A percentile compares a stretch with the other conserved stretches of the same genome.
phyloP scores from a whole-genome alignment of 2,329 filamentous ascomycete genomes.

The Blastomyces gilchristii region DNA sequence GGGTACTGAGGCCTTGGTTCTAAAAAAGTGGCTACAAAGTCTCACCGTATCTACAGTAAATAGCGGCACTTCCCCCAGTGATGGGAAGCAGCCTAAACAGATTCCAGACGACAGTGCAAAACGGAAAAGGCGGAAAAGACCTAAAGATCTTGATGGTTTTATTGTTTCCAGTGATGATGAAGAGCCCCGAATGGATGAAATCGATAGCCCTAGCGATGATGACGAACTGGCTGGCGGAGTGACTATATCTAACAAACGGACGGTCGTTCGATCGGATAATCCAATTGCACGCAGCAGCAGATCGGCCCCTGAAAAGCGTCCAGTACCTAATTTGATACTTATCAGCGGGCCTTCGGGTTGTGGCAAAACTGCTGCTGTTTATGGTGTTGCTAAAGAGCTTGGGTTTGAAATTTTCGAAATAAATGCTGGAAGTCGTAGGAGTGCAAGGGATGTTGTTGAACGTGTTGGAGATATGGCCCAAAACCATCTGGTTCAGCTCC shows the following conservation, averaged over 20 bases:
- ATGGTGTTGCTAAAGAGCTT: slow-evolving; percentile 83
- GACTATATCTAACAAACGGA: slow-evolving; percentile 29
- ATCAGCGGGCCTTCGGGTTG: slow-evolving; percentile 82
- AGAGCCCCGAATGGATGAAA: slow-evolving; percentile 55
- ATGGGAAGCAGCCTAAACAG: slow-evolving; percentile 20
- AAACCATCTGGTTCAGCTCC: slow-evolving; percentile 72
- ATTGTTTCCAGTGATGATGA: slow-evolving; percentile 72
- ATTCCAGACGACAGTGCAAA: slow-evolving; percentile 21
- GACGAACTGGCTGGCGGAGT: slow-evolving; percentile 34
- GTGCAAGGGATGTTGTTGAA: slow-evolving; percentile 81
- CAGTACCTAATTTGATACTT: slow-evolving; percentile 62
- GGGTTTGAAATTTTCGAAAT: slow-evolving; percentile 94
- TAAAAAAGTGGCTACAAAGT: slow-evolving; percentile 71
- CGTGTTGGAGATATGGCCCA: slow-evolving; percentile 93
- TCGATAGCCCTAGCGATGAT: slow-evolving; percentile 49
- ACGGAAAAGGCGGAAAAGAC: slow-evolving; percentile 53
- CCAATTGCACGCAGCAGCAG: slow-evolving; percentile 24
- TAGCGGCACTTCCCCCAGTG: slow-evolving; percentile 38
- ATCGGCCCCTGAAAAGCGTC: slow-evolving; percentile 37
- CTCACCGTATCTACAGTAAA: slow-evolving; percentile 69
- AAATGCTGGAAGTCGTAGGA: slow-evolving; percentile 70
- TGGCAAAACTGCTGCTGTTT: slow-evolving; percentile 86
- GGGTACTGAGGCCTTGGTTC: slow-evolving; percentile 56
- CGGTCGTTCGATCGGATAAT: slow-evolving; percentile 35
- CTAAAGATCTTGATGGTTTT: slow-evolving; percentile 67